Evolutionary conservation across 495 filamentous ascomycete species (phyloP), one percentile per base, ranked within the genome.

Genomic region (Chaetomium cochliodes): DNA sequence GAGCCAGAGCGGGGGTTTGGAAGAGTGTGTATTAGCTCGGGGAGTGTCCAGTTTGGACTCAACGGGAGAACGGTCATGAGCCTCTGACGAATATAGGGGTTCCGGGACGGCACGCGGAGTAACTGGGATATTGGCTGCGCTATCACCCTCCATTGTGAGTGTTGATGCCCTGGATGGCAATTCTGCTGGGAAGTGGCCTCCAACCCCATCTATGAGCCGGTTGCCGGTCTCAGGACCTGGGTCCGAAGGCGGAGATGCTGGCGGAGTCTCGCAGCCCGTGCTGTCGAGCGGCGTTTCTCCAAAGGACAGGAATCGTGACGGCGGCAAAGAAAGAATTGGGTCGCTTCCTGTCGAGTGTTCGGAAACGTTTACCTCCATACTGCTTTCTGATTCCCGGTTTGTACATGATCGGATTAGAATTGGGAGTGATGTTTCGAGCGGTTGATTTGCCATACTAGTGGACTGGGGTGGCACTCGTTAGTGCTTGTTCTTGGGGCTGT

Each of bases 21-120:
- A 49, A 18, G 44, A 22, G 25, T 4, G 20, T 26, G 92, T 87
- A 78, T 33, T 41, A n/a, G 88, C 86, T 82, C 91, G 92, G 85
- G 88, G 88, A 76, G 91, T 92, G 82, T 92, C 91, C 81, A 96
- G 83, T 84, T 91, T 94, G 79, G 50, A 64, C 5, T 13, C 6
- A 20, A 11, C 5, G 25, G 33, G 26, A 39, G 22, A 22, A 7
- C 25, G 53, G 33, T 39, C 61, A 6, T 50, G n/a, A 7, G 44
- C n/a, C n/a, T 20, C 16, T n/a, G 2, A 25, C 15, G n/a, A 50
- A 57, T 16, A 47, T 28, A 20, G 64, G 15, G 9, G n/a, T 18
- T 47, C 56, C 13, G 30, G 13, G 5, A 3, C 13, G 0, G 13
- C 60, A 26, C 22, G 49, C 25, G 23, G 49, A 52, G 49, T 25